Conservation (phyloP, 169 alveolate species). For the Plasmodium cynomolgi region DNA sequence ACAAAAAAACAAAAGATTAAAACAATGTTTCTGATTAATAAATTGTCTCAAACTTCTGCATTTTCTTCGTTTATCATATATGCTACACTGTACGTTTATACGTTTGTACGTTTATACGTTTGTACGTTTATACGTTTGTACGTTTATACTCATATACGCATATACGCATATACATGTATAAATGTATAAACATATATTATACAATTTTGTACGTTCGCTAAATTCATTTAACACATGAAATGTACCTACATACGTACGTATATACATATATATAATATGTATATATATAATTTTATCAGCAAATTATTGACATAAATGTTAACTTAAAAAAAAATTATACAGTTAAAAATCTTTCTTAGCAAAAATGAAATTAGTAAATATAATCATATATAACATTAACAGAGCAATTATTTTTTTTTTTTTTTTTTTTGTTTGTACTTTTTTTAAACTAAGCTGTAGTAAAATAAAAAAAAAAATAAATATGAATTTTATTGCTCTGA, state of each 20-base stretch:
- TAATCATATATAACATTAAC: background rate
- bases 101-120: background rate
- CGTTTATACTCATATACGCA: too few species aligned
- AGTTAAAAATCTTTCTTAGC: background rate
- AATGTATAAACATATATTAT: background rate
- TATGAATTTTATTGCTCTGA: slow-evolving; percentile 1
- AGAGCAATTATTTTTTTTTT: background rate
- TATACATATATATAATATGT: too few species aligned
- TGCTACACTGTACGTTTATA: background rate
- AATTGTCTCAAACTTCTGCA: background rate
- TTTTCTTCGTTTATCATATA: background rate
- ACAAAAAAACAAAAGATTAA: background rate
- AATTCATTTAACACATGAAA: background rate
- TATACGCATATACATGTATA: background rate
- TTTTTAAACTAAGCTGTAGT: background rate
- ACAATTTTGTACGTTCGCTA: background rate
- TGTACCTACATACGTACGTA: background rate
- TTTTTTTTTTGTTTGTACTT: background rate
- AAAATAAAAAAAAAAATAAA: background rate
- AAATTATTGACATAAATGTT: background rate
- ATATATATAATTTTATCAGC: background rate
- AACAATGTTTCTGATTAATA: background rate
- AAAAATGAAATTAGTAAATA: background rate
- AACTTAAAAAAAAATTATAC: background rate
- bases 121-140: background rate